Percentiles rank a stretch among this genome's conserved stretches.
These are phyloP conservation scores for Seiridium unicorne DNA, from an alignment of 2,329 filamentous ascomycete genomes.

Conservation along the genomic window DNA sequence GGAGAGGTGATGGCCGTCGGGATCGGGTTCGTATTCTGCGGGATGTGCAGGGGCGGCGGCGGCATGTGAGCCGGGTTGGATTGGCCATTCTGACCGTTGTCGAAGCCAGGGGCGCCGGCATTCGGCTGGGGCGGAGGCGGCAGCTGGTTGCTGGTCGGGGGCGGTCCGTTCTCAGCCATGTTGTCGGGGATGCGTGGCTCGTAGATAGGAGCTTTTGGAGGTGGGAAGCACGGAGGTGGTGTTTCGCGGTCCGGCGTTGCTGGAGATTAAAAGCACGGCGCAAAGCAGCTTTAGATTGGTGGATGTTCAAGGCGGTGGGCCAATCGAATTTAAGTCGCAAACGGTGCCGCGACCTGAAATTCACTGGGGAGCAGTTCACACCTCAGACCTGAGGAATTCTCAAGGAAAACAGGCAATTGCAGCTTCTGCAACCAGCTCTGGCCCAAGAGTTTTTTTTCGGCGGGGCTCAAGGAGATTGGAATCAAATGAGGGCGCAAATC, in stretches of 20 bases:
- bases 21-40: constrained; percentile 94
- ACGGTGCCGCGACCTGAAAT: background rate
- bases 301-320: background rate
- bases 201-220: background rate
- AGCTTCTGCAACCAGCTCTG: constrained; percentile 3
- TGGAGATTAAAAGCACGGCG: background rate
- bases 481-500: background rate
- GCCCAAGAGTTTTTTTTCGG: background rate
- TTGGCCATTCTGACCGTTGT: constrained; percentile 71
- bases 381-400: background rate
- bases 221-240: background rate
- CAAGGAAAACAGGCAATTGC: background rate
- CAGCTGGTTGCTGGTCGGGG: constrained; percentile 62
- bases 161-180: constrained; percentile 77
- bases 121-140: constrained; percentile 68
- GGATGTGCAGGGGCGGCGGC: constrained; percentile 88
- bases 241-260: background rate
- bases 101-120: constrained; percentile 73
- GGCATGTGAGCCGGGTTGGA: constrained; percentile 76
- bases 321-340: constrained; percentile 5
- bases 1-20: constrained; percentile 90
- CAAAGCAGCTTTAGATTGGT: constrained; percentile 1
- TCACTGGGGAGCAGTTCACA: background rate
- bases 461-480: constrained; percentile 1
- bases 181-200: constrained; percentile 27